phyloP scores from a whole-genome alignment of 169 alveolate species.

The Plasmodium inui region DNA sequence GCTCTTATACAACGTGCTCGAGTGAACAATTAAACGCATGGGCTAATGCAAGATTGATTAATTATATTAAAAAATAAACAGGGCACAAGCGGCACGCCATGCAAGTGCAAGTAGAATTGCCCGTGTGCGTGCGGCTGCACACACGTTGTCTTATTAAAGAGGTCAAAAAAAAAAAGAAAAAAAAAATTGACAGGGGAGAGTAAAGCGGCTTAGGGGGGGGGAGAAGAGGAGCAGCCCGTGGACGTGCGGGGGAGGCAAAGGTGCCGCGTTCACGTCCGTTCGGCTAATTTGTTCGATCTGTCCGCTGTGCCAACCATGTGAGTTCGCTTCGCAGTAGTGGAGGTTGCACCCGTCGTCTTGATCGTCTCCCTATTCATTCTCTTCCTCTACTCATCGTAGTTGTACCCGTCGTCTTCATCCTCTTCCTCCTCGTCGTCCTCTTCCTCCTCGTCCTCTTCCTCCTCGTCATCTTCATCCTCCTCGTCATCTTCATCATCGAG shows the following conservation, averaged over 20 bases:
- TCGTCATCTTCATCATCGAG: conserved; percentile 51
- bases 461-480: conserved; percentile 38
- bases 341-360: not conserved
- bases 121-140: not conserved
- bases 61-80: not conserved
- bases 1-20: not conserved
- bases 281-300: not conserved
- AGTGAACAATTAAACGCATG: not conserved
- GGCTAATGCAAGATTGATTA: not conserved
- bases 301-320: not conserved
- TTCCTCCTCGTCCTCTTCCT: conserved; percentile 47
- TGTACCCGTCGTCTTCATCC: conserved; percentile 32
- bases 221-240: not conserved
- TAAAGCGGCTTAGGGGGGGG: not conserved
- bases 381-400: conserved; percentile 39
- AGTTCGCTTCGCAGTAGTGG: not conserved
- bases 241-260: not conserved
- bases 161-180: not conserved
- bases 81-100: not conserved
- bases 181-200: not conserved
- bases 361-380: not conserved
- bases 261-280: not conserved
- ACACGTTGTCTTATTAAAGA: not conserved
- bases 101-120: not conserved
- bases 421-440: conserved; percentile 16